Base-by-base conservation (phyloP, 306 rosid species). In the Acmispon strigosus region DNA sequence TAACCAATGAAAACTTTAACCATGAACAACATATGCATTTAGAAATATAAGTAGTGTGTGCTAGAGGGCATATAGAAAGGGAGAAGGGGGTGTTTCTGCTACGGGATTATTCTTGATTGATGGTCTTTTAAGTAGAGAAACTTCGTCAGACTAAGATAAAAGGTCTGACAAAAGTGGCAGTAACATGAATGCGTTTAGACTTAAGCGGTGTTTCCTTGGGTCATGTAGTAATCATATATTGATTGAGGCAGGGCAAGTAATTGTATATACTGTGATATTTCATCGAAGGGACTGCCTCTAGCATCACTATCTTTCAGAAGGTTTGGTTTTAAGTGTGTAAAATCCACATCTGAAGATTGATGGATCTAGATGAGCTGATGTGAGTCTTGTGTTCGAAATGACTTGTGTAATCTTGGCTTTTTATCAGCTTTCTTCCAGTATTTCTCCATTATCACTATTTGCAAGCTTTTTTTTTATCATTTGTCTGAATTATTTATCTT, bases 401-500 rank as follows among this genome's bases (percentile, higher is more conserved):
- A 73, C 42, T 10, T 15, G 8, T 27, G 56, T 44, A 12, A 27
- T 72, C 10, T 34, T 42, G 17, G 42, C 48, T 16, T 68, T 62
- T 19, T 41, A 47, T 11, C 56, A 14, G 17, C 4, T 39, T 45
- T 41, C 16, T 50, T 51, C 18, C 13, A 16, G 43, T 53, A 7
- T 70, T 68, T 20, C 52, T 82, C 0, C 37, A 44, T 66, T 62
- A 39, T 55, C 27, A 37, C 49, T 69, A 47, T 11, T 20, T 43
- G 50, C 32, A 50, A 15, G 54, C 1, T 32, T 6, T 32, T 32
- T 32, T 17, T 16, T 62, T 69, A 63, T 16, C 52, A 34, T 13
- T 36, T 20, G 60, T 78, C 55, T 58, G 29, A 70, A 69, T 69
- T 58, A 7, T 70, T 63, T 39, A 37, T 70, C 20, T 49, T 63